Percentiles rank a stretch among this genome's conserved stretches.
These are phyloP conservation scores for Pseudodiploospora longispora DNA, from an alignment of 2,329 filamentous ascomycete species.

Conservation along the genomic window DNA sequence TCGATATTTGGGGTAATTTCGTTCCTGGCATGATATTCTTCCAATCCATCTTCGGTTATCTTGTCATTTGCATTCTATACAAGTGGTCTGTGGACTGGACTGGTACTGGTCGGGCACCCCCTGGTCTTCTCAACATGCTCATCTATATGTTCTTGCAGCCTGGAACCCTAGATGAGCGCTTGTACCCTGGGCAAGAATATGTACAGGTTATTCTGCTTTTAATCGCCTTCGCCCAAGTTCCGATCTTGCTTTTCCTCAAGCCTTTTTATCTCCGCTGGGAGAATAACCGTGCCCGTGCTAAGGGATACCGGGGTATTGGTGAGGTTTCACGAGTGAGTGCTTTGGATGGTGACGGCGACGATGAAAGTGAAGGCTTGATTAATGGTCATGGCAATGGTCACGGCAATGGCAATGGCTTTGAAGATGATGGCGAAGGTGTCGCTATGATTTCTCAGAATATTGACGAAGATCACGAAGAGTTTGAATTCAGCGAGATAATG, in stretches of 20 bases:
- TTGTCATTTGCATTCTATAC: conserved; percentile 89
- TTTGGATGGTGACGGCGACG: conserved; percentile 81
- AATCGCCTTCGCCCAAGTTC: conserved; percentile 78
- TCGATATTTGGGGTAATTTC: conserved; percentile 97
- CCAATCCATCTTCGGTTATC: conserved; percentile 96
- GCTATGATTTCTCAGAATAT: conserved; percentile 87
- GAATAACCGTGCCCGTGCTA: conserved; percentile 78
- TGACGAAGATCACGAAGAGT: conserved; percentile 83
- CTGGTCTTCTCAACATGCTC: conserved; percentile 93
- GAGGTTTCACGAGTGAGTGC: conserved; percentile 84
- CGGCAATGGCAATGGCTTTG: conserved; percentile 41
- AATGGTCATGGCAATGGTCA: conserved; percentile 50
- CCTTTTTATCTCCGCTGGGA: conserved; percentile 92
- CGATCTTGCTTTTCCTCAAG: conserved; percentile 87
- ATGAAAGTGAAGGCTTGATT: conserved; percentile 51
- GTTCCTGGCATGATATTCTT: conserved; percentile 99
- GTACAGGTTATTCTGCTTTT: conserved; percentile 75
- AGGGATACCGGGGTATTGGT: conserved; percentile 88
- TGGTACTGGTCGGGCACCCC: conserved; percentile 55
- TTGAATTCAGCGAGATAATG: conserved; percentile 95
- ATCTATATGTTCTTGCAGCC: conserved; percentile 99
- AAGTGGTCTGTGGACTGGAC: conserved; percentile 93
- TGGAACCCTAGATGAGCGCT: conserved; percentile 60
- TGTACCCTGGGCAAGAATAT: conserved; percentile 69
- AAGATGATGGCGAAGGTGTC: conserved; percentile 68